Conservation (phyloP, 2,329 filamentous ascomycete species). For the Zymoseptoria passerinii region DNA sequence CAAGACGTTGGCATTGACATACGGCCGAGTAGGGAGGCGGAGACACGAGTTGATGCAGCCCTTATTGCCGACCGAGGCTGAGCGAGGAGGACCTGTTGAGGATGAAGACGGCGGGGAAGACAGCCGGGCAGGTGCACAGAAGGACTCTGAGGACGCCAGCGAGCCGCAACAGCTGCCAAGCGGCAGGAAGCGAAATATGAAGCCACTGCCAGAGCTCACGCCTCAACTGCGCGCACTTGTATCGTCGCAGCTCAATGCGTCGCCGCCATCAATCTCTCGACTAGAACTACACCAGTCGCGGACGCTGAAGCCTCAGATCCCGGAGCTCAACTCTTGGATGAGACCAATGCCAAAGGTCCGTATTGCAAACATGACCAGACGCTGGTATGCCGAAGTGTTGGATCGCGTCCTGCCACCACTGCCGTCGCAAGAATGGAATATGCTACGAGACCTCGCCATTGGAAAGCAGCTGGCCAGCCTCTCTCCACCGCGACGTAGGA, state of each 20-base stretch:
- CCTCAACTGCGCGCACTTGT: slow-evolving; percentile 25
- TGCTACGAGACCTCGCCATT: slow-evolving; percentile 32
- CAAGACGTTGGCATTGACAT: slow-evolving; percentile 47
- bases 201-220: slow-evolving; percentile 31
- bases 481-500: slow-evolving; percentile 5
- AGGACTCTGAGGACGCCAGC: neutral
- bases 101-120: neutral
- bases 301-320: slow-evolving; percentile 26
- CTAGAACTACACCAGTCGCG: slow-evolving; percentile 14
- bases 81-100: neutral
- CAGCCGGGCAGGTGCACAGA: neutral
- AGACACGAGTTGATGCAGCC: slow-evolving; percentile 40
- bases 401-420: slow-evolving; percentile 38
- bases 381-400: slow-evolving; percentile 39
- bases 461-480: slow-evolving; percentile 20
- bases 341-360: slow-evolving; percentile 39
- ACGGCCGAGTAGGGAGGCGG: slow-evolving; percentile 49
- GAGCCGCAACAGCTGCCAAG: neutral
- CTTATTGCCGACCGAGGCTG: slow-evolving; percentile 8
- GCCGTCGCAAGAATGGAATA: slow-evolving; percentile 37
- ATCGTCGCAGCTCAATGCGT: slow-evolving; percentile 22
- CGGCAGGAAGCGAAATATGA: neutral
- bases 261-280: slow-evolving; percentile 26
- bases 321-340: slow-evolving; percentile 39
- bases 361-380: slow-evolving; percentile 35